phyloP scores from a whole-genome alignment of 495 filamentous ascomycete genomes.

The Lasiosphaeriaceae sp. region DNA sequence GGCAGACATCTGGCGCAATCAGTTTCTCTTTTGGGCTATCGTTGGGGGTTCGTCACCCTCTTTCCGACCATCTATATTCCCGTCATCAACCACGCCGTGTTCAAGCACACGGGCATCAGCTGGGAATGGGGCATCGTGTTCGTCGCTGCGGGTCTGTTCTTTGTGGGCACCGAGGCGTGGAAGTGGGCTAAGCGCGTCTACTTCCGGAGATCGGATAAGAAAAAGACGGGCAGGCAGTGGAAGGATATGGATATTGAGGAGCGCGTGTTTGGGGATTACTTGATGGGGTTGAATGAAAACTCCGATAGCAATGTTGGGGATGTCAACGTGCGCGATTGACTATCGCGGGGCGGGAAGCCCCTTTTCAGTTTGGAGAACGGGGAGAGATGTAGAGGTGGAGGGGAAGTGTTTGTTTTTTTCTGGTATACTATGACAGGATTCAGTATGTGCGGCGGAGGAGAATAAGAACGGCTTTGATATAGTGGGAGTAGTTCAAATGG shows the following conservation, averaged over 20 bases:
- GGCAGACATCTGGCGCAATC: constrained; percentile 64
- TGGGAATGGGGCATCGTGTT: constrained; percentile 72
- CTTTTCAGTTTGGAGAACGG: too few species aligned
- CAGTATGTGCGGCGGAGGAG: too few species aligned
- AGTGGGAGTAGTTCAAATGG: too few species aligned
- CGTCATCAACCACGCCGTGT: constrained; percentile 61
- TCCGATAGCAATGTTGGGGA: constrained; percentile 1
- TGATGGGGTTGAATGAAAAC: constrained; percentile 10
- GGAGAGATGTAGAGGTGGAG: too few species aligned
- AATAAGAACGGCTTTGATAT: too few species aligned
- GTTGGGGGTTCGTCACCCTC: constrained; percentile 60
- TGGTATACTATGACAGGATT: too few species aligned
- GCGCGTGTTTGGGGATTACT: constrained; percentile 35
- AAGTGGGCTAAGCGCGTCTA: constrained; percentile 57
- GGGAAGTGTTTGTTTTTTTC: too few species aligned
- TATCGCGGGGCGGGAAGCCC: constrained; percentile 41
- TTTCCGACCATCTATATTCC: constrained; percentile 75
- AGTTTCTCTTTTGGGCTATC: constrained; percentile 72
- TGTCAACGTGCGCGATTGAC: constrained; percentile 33
- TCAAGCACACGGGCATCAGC: constrained; percentile 66
- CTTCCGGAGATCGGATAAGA: constrained; percentile 15
- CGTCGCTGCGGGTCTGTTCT: constrained; percentile 55
- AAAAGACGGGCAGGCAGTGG: constrained; percentile 23
- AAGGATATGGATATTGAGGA: constrained; percentile 40
- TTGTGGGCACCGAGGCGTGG: constrained; percentile 60